These are phyloP conservation scores for Phoma herbarum DNA, from an alignment of 2,329 filamentous ascomycete genomes.

Conservation along the genomic window DNA sequence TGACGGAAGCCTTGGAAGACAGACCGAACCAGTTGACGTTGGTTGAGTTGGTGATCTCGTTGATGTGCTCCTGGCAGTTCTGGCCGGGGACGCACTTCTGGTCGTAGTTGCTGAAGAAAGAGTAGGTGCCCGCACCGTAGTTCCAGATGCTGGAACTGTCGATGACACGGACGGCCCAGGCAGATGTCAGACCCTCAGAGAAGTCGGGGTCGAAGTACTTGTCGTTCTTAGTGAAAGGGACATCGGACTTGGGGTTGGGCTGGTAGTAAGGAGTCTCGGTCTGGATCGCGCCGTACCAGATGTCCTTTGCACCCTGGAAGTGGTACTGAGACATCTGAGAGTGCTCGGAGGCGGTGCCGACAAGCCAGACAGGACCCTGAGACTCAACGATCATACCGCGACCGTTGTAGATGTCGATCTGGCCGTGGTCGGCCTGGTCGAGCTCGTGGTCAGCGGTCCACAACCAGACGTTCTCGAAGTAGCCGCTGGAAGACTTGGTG, in stretches of 20 bases:
- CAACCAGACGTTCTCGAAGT: slow-evolving; percentile 89
- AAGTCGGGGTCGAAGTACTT: slow-evolving; percentile 57
- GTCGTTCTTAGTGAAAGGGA: slow-evolving; percentile 63
- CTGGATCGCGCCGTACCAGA: slow-evolving; percentile 72
- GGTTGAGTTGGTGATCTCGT: slow-evolving; percentile 53
- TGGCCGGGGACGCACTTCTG: slow-evolving; percentile 58
- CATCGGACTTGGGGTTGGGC: slow-evolving; percentile 66
- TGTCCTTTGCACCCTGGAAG: slow-evolving; percentile 65
- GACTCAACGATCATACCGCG: slow-evolving; percentile 84
- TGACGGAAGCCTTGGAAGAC: slow-evolving; percentile 59
- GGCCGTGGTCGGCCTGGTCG: slow-evolving; percentile 73
- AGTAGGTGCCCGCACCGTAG: slow-evolving; percentile 63
- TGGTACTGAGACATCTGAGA: slow-evolving; percentile 76
- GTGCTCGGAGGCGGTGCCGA: slow-evolving; percentile 72
- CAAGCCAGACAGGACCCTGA: slow-evolving; percentile 78
- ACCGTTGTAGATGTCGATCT: slow-evolving; percentile 87
- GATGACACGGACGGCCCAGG: slow-evolving; percentile 58
- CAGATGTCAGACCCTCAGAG: slow-evolving; percentile 47
- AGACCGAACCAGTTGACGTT: slow-evolving; percentile 59
- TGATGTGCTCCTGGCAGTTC: slow-evolving; percentile 63
- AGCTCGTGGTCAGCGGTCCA: slow-evolving; percentile 94
- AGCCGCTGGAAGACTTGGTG: slow-evolving; percentile 67
- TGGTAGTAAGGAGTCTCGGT: slow-evolving; percentile 78
- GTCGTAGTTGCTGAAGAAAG: slow-evolving; percentile 67
- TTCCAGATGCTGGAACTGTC: slow-evolving; percentile 54